Evolutionary conservation across 2,329 filamentous ascomycete genomes (phyloP), one percentile per base, ranked within the genome.

Genomic region (Colletotrichum sp.): DNA sequence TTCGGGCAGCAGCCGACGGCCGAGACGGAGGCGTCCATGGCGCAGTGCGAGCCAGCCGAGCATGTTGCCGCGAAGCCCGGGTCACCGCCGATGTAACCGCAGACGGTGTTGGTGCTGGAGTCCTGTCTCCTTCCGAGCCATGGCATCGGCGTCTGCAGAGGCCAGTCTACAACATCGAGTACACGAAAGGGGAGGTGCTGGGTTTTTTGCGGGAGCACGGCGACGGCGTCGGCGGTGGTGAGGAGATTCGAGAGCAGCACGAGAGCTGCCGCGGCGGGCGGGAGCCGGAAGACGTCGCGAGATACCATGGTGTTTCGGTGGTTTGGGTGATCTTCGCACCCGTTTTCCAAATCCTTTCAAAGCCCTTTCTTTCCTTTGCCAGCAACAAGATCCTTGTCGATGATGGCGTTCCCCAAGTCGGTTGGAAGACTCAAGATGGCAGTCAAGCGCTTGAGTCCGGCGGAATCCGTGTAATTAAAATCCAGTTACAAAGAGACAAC

Each of bases 1-100:
- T 92, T 85, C 1, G 90, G 90, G 79, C 91, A 92, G 80, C 90
- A 92, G 63, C 90, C 90, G 36, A 92, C 84, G n/a, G 87, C 87
- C 32, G 86, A 85, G 71, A 88, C 85, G 21, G 84, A 83, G 24
- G 84, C 82, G 76, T 92, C 90, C 59, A 90, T 83, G 28, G 90
- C 91, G 80, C 91, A 92, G 81, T 92, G 90, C 49, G 90, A 92
- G 39, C 90, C 91, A 0, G 87, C 86, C 32, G 86, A 87, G 80
- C 91, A 92, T 49, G 90, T 92, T 52, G 90, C 91, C 4, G 90
- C 89, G 34, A 91, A 82, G 28, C 83, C 82, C 1, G 87, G 81
- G 77, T 91, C 81, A 26, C 90, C 90, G 76, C 87, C 88, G 79
- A 92, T 86, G 81, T 88, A 92, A 57, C 91, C 91, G 79, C 91